These are phyloP conservation scores for Eremothecium sinecaudum DNA, from an alignment of 1,139 yeast genomes.

Conservation along the genomic window DNA sequence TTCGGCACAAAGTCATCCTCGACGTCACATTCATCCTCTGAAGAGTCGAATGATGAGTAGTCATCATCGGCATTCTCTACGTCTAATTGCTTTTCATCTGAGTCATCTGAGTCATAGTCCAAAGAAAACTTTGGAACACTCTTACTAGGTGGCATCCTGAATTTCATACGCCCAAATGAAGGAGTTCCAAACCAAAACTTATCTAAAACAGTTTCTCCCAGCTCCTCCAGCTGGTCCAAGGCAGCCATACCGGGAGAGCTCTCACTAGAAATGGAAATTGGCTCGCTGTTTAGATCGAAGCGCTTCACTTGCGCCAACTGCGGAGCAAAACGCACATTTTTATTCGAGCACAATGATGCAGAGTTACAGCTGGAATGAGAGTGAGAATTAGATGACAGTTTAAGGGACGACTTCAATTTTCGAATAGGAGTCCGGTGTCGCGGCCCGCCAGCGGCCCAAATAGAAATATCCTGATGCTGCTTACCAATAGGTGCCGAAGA, in stretches of 20 bases:
- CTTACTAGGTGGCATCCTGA: constrained; percentile 7
- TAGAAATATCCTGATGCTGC: constrained; percentile 3
- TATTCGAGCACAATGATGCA: constrained; percentile 17
- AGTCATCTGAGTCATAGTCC: constrained; percentile 8
- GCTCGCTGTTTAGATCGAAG: constrained; percentile 24
- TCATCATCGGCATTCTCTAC: constrained; percentile 6
- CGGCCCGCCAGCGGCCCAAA: constrained; percentile 4
- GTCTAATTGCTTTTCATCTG: constrained; percentile 5
- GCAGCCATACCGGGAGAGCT: constrained; percentile 22
- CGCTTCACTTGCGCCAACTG: constrained; percentile 28
- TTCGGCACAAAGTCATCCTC: constrained; percentile 1
- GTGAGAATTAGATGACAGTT: constrained; percentile 12
- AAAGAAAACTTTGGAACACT: constrained; percentile 7
- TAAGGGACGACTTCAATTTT: constrained; percentile 23
- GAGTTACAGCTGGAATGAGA: constrained; percentile 12
- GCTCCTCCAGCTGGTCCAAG: constrained; percentile 6
- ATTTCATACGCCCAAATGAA: constrained; percentile 5
- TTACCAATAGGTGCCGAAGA: constrained; percentile 3
- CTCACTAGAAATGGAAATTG: constrained; percentile 26
- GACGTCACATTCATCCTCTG: constrained; percentile 9
- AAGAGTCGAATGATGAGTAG: constrained; percentile 6
- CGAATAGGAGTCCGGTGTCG: constrained; percentile 6
- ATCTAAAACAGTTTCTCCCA: constrained; percentile 7
- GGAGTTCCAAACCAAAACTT: constrained; percentile 13
- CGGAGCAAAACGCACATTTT: constrained; percentile 28